Conservation (phyloP, 768 basidiomycete genomes). For the Termitomyces sp. region DNA sequence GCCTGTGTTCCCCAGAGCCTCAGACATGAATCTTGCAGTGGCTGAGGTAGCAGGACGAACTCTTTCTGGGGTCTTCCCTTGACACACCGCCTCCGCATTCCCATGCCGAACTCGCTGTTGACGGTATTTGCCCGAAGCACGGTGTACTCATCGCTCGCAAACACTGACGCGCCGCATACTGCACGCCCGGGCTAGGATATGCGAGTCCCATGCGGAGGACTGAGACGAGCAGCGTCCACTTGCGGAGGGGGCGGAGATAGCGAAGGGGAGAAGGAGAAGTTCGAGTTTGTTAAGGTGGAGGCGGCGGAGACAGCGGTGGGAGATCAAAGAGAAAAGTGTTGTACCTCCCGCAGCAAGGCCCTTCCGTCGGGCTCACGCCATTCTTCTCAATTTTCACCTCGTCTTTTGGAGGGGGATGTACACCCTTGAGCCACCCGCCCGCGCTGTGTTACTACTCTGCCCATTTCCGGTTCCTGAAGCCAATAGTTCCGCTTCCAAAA, state of each 20-base stretch:
- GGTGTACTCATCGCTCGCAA: slow-evolving; percentile 67
- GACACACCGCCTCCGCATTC: slow-evolving; percentile 50
- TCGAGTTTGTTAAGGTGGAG: no score
- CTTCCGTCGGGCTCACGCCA: slow-evolving; percentile 49
- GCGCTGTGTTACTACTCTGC: no score
- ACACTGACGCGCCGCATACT: no score
- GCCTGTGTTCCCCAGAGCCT: no score
- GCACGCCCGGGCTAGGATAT: slow-evolving; percentile 72
- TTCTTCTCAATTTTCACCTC: no score
- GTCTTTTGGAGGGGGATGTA: no score
- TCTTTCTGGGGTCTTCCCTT: slow-evolving; percentile 6
- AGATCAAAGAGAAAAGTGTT: no score
- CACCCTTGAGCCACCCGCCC: neutral
- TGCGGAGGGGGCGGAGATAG: no score
- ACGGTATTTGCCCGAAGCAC: slow-evolving; percentile 81
- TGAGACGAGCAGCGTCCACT: no score
- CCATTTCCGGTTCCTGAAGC: neutral
- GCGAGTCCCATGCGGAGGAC: no score
- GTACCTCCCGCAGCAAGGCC: slow-evolving; percentile 57
- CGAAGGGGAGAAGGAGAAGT: no score
- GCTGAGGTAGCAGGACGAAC: neutral
- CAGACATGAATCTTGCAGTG: neutral
- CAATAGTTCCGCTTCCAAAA: neutral
- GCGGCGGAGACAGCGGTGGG: no score
- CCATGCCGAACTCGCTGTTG: slow-evolving; percentile 73